Conservation (phyloP, 805 yeast genomes). For the Candida alai region DNA sequence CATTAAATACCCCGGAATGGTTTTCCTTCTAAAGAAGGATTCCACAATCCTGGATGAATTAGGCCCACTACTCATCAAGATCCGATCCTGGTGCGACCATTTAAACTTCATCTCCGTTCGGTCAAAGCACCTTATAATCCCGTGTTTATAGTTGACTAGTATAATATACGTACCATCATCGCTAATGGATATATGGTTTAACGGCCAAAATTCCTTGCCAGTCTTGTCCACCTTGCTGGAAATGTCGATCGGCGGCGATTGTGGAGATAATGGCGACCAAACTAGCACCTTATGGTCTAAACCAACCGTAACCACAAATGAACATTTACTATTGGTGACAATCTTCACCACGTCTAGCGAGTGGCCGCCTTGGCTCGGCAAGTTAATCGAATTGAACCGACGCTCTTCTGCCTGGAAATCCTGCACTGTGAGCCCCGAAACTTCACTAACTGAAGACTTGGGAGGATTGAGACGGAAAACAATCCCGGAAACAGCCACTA, state of each 20-base stretch:
- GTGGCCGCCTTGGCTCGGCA: conserved; percentile 40
- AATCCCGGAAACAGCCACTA: conserved; percentile 37
- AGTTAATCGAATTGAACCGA: conserved; percentile 28
- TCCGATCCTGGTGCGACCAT: conserved; percentile 19
- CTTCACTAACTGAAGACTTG: conserved; percentile 1
- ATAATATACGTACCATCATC: conserved; percentile 57
- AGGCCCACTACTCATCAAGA: conserved; percentile 3
- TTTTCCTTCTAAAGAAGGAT: conserved; percentile 56
- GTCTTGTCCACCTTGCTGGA: conserved; percentile 24
- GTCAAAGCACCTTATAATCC: conserved; percentile 58
- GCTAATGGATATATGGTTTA: conserved; percentile 53
- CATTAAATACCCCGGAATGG: conserved; percentile 44
- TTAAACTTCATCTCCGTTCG: conserved; percentile 41
- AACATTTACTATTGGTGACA: conserved; percentile 53
- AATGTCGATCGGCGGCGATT: conserved; percentile 21
- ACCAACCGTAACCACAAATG: conserved; percentile 68
- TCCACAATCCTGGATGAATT: conserved; percentile 43
- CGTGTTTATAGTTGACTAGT: conserved; percentile 46
- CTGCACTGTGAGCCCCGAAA: not conserved
- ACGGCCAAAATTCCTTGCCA: conserved; percentile 54
- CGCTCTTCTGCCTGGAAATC: not conserved
- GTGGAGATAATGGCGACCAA: conserved; percentile 60
- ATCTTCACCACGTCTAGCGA: conserved; percentile 59
- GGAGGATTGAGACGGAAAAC: conserved; percentile 18
- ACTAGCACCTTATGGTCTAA: conserved; percentile 67